Evolutionary conservation across 306 rosid genomes (phyloP).

Genomic region (Trifolium fragiferum): DNA sequence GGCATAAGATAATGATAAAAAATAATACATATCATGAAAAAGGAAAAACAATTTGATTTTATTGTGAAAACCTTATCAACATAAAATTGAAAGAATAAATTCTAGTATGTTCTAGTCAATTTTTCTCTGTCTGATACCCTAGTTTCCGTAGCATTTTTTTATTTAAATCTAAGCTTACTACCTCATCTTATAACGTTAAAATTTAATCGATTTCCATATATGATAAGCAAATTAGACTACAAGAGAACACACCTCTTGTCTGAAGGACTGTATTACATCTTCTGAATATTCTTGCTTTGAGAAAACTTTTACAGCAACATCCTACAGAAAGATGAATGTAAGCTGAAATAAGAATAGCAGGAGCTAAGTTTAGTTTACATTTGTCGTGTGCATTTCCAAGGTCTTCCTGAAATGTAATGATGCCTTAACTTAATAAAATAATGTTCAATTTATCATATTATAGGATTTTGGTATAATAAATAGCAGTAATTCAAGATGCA

Average conservation of each 20-base stretch:
- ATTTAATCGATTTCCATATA: conserved; percentile 7
- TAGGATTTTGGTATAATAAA: conserved; percentile 18
- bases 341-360: conserved; percentile 35
- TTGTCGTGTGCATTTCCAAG: conserved; percentile 3
- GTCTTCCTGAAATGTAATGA: no score
- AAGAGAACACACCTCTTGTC: conserved; percentile 81
- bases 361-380: conserved; percentile 26
- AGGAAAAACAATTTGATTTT: no score
- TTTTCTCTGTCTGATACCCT: conserved; percentile 4
- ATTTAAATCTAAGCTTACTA: conserved; percentile 7
- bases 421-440: background rate
- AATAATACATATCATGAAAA: no score
- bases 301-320: conserved; percentile 95
- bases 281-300: conserved; percentile 91
- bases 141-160: conserved; percentile 21
- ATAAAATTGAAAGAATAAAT: no score
- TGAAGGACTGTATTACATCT: conserved; percentile 74
- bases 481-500: conserved; percentile 36
- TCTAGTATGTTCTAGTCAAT: background rate
- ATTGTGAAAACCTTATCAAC: no score
- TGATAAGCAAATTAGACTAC: conserved; percentile 36
- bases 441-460: conserved; percentile 14
- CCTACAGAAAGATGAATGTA: conserved; percentile 55
- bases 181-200: conserved; percentile 9
- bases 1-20: background rate